Base-by-base conservation (phyloP, 176 grass and related monocot genomes). In the Olyra latifolia region DNA sequence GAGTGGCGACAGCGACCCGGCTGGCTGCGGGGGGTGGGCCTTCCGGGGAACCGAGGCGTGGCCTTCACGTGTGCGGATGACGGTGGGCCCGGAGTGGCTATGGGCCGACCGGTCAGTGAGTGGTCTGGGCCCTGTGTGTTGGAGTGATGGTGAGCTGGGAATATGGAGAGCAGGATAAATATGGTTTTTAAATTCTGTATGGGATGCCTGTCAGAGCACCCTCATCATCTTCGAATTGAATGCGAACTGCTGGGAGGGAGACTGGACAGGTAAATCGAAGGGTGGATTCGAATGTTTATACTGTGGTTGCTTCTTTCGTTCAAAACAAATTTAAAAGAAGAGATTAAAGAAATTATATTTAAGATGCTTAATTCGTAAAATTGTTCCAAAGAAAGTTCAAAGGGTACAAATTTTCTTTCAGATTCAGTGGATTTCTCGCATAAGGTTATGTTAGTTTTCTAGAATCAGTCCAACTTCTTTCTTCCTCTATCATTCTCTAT, bases 101-200 rank as follows among this genome's bases (percentile, higher is more conserved):
- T 28, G 55, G 71, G 10, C 76, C 20, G 0, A 0, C 0, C 1
- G 68, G 68, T 38, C 81, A 69, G 82, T 17, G 20, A 46, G 23
- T 1, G 12, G 35, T 5, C 4, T 0, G 0, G 2, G 9, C 4
- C 6, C 6, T 10, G 75, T 53, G 61, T 29, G 45, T 1, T 4
- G 5, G 23, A n/a, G 8, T 7, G 0, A 0, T 1, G 55, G 78
- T 44, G 85, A 10, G 3, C 3, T n/a, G 58, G 19, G 3, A 42
- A 42, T 24, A 0, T 7, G 24, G 54, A 12, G 48, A 2, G 45
- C 54, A 16, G 9, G 64, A 60, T 80, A 69, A 80, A 89, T 84
- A 62, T 62, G 72, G 35, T 54, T 70, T 79, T 84, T 89, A 80
- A 89, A 89, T 84, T 80, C 20, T 5, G 81, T 76, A 55, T 84